phyloP scores from a whole-genome alignment of 176 grass and related monocot species.

The Hordeum marinum region DNA sequence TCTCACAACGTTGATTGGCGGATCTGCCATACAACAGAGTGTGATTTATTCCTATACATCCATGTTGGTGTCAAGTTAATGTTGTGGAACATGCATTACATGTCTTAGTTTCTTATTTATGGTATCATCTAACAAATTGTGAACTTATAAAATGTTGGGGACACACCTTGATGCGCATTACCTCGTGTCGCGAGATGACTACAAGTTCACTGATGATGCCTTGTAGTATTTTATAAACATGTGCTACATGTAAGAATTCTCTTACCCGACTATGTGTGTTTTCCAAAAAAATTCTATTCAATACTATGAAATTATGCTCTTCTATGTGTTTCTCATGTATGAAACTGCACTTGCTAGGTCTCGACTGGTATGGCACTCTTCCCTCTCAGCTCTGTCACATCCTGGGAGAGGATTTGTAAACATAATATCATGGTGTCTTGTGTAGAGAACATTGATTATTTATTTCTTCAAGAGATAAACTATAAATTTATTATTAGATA shows the following conservation, averaged over 20 bases:
- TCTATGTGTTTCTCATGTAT: conserved; percentile 29
- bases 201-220: conserved; percentile 45
- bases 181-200: conserved; percentile 32
- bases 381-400: background rate
- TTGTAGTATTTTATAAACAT: conserved; percentile 24
- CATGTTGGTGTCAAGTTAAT: conserved; percentile 67
- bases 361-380: background rate
- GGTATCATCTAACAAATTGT: too few species aligned
- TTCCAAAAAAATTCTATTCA: background rate
- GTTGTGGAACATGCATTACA: background rate
- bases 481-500: too few species aligned
- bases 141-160: conserved; percentile 16
- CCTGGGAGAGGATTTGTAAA: background rate
- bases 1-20: conserved; percentile 34
- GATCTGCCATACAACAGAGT: conserved; percentile 72
- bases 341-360: background rate
- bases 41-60: conserved; percentile 78
- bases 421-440: background rate
- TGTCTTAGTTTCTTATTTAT: too few species aligned
- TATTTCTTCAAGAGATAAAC: too few species aligned
- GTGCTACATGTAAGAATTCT: too few species aligned
- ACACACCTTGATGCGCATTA: conserved; percentile 62
- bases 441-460: background rate
- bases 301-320: background rate
- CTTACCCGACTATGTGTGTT: too few species aligned